Evolutionary conservation across 169 alveolate species (phyloP), one percentile per base, ranked within the genome.

Genomic region (Cryptosporidium sp.): DNA sequence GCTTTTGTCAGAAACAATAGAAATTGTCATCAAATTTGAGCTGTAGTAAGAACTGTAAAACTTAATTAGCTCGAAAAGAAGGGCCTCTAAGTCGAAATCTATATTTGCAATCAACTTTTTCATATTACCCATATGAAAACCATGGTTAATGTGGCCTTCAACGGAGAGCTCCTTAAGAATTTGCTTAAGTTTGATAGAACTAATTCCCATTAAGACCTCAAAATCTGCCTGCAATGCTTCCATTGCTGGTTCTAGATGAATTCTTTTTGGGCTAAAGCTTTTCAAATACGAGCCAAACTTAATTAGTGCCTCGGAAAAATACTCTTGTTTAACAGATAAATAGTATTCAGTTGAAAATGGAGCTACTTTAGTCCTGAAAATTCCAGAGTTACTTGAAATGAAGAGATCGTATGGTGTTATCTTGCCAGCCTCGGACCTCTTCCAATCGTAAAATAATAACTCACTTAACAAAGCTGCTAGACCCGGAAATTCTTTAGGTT

Each of bases 391-490:
- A 10, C 55, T 48, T 5, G 75, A 80, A 9, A 80, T 26, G 16
- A 43, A 80, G 23, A 59, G 69, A 29, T 45, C 51, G 48, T 62
- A 65, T 18, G 73, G 73, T 16, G 67, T 16, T 23, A 16, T n/a
- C 55, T 16, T 12, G 1, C 39, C 33, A 59, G 21, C 9, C 18
- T 62, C 75, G 4, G 80, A 21, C 37, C 71, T 73, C 37, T 73
- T 73, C 86, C 86, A 73, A 5, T 80, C 74, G 23, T 31, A 37
- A 62, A 65, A 59, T 62, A 80, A 37, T 16, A 67, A 21, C n/a
- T 80, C 89, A 26, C 68, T 80, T 29, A 65, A 41, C 37, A 80
- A 41, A 23, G 89, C 26, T 18, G 89, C 73, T 14, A 80, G n/a
- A 6, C 89, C 89, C 5, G 89, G 75, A n/a, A 61, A 41, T 41